A percentile compares a stretch with the other conserved stretches of the same genome.
Conservation (phyloP, 345 rosid genomes). For the Gossypium arboreum region DNA sequence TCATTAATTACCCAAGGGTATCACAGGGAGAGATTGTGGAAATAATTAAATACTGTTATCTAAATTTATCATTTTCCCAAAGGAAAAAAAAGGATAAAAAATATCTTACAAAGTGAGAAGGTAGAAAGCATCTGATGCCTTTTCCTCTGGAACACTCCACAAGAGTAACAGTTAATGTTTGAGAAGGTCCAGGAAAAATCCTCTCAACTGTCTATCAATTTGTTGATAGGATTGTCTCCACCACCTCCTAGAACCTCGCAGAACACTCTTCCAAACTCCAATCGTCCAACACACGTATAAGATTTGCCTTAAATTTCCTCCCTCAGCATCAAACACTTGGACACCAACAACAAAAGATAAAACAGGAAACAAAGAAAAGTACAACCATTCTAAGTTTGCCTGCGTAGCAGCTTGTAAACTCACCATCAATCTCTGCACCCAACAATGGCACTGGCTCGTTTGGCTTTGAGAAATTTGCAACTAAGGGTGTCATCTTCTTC, state of each 20-base stretch:
- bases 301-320: neutral
- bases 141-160: neutral
- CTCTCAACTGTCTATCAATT: neutral
- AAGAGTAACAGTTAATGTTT: neutral
- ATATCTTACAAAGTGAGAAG: neutral
- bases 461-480: conserved; percentile 51
- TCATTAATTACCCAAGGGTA: neutral
- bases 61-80: no score
- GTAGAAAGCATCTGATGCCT: neutral
- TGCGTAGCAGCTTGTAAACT: neutral
- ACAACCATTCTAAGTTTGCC: neutral
- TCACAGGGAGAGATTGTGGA: no score
- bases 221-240: neutral
- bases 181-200: conserved; percentile 1
- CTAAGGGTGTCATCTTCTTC: conserved; percentile 32
- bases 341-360: neutral
- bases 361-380: neutral
- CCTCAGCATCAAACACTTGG: neutral
- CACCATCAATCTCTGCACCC: neutral
- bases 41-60: no score
- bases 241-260: neutral
- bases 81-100: no score
- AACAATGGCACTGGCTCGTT: conserved; percentile 59
- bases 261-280: neutral
- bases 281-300: neutral